A percentile compares a stretch with the other conserved stretches of the same genome.
These are phyloP conservation scores for Magnolia officinalis DNA, from an alignment of 164 flowering plant genomes.

Conservation along the genomic window DNA sequence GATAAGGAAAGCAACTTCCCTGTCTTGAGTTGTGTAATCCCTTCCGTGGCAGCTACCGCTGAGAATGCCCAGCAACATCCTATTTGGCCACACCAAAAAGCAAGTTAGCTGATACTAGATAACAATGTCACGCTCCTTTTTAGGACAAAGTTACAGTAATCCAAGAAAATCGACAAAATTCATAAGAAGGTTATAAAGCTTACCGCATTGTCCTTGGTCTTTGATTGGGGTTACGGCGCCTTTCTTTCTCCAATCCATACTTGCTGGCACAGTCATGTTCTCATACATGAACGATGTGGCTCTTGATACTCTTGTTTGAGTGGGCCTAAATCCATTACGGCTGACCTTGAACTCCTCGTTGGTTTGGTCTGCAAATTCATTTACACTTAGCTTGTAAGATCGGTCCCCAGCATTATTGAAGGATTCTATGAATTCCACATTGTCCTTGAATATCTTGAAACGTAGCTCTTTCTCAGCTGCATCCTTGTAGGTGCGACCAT, in stretches of 20 bases:
- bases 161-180: not conserved
- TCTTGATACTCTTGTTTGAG: not conserved
- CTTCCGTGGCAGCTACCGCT: conserved; percentile 28
- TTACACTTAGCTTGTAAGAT: conserved; percentile 24
- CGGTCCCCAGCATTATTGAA: conserved; percentile 1
- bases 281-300: conserved; percentile 25
- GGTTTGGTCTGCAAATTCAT: conserved; percentile 36
- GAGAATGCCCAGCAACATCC: conserved; percentile 33
- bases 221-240: conserved; percentile 24
- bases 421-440: not conserved
- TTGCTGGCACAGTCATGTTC: conserved; percentile 20
- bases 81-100: not conserved
- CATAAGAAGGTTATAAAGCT: not conserved
- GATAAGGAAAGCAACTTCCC: conserved; percentile 21
- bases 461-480: conserved; percentile 32
- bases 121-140: not conserved
- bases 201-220: conserved; percentile 26
- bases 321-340: conserved; percentile 2
- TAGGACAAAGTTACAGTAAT: not conserved
- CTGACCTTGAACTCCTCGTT: conserved; percentile 32
- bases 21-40: conserved; percentile 16
- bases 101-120: not conserved
- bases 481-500: conserved; percentile 31
- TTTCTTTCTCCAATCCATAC: conserved; percentile 29
- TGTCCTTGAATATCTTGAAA: conserved; percentile 18